These are phyloP conservation scores for Sphagnum magellanicum DNA, from an alignment of 228 moss, liverwort and hornwort genomes.

Conservation along the genomic window DNA sequence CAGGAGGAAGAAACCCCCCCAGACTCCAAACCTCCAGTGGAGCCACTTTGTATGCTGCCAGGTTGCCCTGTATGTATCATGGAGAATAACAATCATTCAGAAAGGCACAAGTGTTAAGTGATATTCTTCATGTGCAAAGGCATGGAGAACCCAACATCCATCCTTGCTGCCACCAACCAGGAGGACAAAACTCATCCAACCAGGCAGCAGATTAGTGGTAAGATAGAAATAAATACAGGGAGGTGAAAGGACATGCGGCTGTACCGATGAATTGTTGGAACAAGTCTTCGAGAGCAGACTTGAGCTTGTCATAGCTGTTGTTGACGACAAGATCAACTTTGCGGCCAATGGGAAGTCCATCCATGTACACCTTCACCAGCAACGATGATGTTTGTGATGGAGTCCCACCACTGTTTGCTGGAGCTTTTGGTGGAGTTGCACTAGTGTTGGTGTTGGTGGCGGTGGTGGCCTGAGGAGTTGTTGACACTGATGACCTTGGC, in stretches of 20 bases:
- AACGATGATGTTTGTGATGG: conserved; percentile 31
- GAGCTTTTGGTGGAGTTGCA: conserved; percentile 1
- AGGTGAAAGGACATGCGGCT: too few species aligned
- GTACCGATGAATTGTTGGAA: conserved; percentile 57
- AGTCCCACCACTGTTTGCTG: conserved; percentile 15
- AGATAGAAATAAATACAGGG: too few species aligned
- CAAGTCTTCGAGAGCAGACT: conserved; percentile 69
- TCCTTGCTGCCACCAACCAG: too few species aligned
- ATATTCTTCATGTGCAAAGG: too few species aligned
- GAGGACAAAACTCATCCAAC: too few species aligned
- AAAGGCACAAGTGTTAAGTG: not conserved
- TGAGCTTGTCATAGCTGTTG: conserved; percentile 73
- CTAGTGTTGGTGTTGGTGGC: conserved; percentile 18
- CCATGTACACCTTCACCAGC: conserved; percentile 83
- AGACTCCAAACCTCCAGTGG: conserved; percentile 14
- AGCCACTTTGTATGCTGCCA: conserved; percentile 24
- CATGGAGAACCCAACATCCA: too few species aligned
- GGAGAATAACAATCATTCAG: too few species aligned
- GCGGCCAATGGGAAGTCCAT: conserved; percentile 78
- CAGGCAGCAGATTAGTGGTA: too few species aligned
- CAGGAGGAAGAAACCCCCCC: conserved; percentile 30
- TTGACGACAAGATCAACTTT: conserved; percentile 82
- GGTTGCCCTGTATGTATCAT: conserved; percentile 36
- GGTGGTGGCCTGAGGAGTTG: conserved; percentile 31
- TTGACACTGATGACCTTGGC: conserved; percentile 10